Evolutionary conservation across 768 basidiomycete genomes (phyloP).

Genomic region (Trametes villosa): DNA sequence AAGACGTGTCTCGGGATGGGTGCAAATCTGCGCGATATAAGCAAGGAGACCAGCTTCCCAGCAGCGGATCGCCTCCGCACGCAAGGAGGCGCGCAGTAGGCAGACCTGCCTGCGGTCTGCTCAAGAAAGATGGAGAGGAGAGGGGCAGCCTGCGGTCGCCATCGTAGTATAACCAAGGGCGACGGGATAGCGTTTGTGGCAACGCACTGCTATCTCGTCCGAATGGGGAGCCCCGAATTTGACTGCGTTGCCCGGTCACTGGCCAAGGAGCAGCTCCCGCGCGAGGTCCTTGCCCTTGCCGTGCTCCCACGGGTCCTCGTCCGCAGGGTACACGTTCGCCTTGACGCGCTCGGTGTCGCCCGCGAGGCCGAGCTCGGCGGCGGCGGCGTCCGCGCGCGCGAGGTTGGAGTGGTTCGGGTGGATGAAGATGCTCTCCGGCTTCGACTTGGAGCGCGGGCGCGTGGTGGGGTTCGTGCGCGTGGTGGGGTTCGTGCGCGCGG

Average conservation of each 20-base stretch:
- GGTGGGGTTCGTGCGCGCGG: not conserved
- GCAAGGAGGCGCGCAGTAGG: not conserved
- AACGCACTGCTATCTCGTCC: not conserved
- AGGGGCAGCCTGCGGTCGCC: not conserved
- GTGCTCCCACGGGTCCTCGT: slow-evolving; percentile 50
- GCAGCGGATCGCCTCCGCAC: not conserved
- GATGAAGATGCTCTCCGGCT: slow-evolving; percentile 62
- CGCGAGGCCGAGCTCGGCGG: slow-evolving; percentile 54
- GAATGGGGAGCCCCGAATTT: not conserved
- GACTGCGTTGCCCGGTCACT: not conserved
- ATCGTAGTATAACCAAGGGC: not conserved
- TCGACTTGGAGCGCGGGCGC: slow-evolving; percentile 54
- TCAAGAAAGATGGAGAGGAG: not conserved
- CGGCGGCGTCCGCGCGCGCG: slow-evolving; percentile 68
- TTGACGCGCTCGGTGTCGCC: slow-evolving; percentile 51
- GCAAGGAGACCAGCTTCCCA: not conserved
- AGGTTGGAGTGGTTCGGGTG: slow-evolving; percentile 66
- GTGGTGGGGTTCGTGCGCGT: slow-evolving; percentile 10
- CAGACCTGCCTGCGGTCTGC: slow-evolving; percentile 11
- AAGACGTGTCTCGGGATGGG: too few relatives aligned
- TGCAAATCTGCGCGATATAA: not conserved
- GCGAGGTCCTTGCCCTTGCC: slow-evolving; percentile 57
- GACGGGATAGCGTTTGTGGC: not conserved
- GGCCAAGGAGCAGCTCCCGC: slow-evolving; percentile 45
- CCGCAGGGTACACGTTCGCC: slow-evolving; percentile 40